Evolutionary conservation across 1,284 basidiomycete species (phyloP).

Genomic region (Ustilago hordei): DNA sequence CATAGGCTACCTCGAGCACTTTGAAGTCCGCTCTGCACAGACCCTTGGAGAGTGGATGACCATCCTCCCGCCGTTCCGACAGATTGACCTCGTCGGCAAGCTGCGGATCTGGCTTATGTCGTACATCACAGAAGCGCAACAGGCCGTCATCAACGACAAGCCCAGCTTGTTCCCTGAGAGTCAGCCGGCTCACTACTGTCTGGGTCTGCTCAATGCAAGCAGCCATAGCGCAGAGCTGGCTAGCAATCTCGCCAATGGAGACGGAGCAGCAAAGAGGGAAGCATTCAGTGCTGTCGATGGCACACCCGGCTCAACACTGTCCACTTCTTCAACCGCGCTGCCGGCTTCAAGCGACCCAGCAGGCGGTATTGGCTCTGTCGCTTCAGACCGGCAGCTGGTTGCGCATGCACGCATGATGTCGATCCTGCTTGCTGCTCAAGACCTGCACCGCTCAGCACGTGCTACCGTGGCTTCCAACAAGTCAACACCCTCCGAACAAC

Average conservation of each 20-base stretch:
- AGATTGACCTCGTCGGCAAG: constrained; percentile 59
- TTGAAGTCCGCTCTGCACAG: constrained; percentile 55
- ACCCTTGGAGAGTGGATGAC: constrained; percentile 60
- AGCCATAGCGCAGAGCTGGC: constrained; percentile 34
- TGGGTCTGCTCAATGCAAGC: constrained; percentile 51
- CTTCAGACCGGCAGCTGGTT: constrained; percentile 56
- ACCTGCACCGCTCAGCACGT: constrained; percentile 42
- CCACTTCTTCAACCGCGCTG: constrained; percentile 20
- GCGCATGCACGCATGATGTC: constrained; percentile 59
- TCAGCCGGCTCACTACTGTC: constrained; percentile 53
- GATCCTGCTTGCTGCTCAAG: constrained; percentile 54
- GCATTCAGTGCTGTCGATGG: constrained; percentile 7
- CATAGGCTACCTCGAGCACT: constrained; percentile 58
- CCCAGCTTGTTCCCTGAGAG: constrained; percentile 47
- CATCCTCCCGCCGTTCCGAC: constrained; percentile 60
- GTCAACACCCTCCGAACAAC: constrained; percentile 9
- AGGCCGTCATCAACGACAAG: constrained; percentile 57
- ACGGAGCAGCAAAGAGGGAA: constrained; percentile 12
- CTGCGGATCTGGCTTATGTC: constrained; percentile 63
- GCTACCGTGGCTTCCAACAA: constrained; percentile 17
- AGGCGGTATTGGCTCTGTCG: constrained; percentile 40
- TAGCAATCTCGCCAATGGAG: constrained; percentile 3
- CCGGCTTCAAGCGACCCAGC: constrained; percentile 20
- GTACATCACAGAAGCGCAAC: constrained; percentile 61
- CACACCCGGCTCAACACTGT: constrained; percentile 26